phyloP scores from a whole-genome alignment of 345 rosid species.

The Arabis alpina region DNA sequence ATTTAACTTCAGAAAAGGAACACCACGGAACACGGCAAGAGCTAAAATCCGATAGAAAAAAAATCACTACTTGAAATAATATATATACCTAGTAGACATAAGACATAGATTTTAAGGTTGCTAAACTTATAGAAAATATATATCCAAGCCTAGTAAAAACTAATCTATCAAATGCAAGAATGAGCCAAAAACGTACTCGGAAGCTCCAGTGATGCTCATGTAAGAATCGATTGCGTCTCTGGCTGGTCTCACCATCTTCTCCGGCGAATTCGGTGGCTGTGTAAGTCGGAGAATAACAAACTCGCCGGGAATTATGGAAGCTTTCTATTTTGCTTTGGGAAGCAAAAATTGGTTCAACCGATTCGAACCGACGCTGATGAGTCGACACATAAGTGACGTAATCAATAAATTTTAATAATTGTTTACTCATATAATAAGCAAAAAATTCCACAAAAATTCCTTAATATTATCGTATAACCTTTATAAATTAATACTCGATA shows the following conservation, averaged over 20 bases:
- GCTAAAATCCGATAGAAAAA: constrained; percentile 17
- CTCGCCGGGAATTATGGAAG: constrained; percentile 30
- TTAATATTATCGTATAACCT: no score
- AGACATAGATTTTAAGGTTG: not conserved
- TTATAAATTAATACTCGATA: no score
- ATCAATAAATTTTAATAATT: not conserved
- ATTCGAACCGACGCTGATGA: constrained; percentile 41
- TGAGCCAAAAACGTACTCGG: not conserved
- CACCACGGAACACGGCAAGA: not conserved
- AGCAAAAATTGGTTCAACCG: constrained; percentile 35
- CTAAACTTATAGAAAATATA: not conserved
- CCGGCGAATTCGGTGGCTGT: constrained; percentile 23
- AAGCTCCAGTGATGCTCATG: constrained; percentile 83
- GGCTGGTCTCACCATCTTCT: constrained; percentile 62
- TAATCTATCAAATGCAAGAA: not conserved
- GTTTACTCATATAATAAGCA: no score
- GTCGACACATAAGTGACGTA: constrained; percentile 23
- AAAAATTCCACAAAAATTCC: no score
- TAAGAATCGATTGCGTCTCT: constrained; percentile 65
- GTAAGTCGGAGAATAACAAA: not conserved
- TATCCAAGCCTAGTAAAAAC: not conserved
- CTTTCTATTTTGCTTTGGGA: not conserved
- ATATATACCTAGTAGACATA: not conserved
- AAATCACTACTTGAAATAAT: not conserved
- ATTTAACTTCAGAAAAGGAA: not conserved